Evolutionary conservation across 441 rosid species (phyloP).

Genomic region (Erodium chrysanthum): DNA sequence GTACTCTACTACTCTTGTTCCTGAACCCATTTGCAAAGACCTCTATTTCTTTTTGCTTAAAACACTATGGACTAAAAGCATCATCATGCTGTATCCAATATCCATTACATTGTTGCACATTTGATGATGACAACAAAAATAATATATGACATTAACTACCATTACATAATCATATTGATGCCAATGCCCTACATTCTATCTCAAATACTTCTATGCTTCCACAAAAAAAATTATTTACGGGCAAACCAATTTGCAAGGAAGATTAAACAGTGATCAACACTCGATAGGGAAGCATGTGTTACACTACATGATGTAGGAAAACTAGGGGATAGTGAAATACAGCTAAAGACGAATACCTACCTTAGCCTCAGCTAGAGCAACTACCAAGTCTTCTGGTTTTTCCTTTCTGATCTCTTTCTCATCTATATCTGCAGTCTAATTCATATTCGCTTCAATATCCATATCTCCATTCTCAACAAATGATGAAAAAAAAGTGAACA

Average conservation of each 20-base stretch:
- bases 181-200: too few species aligned
- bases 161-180: too few species aligned
- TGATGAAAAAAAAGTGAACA: background rate
- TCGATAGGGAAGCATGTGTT: too few species aligned
- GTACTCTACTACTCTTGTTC: background rate
- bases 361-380: conserved; percentile 60
- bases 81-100: background rate
- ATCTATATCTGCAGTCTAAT: conserved; percentile 64
- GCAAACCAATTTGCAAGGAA: background rate
- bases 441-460: conserved; percentile 5
- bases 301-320: background rate
- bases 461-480: background rate
- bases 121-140: background rate
- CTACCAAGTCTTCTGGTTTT: conserved; percentile 55
- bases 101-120: background rate
- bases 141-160: too few species aligned
- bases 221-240: background rate
- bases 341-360: conserved; percentile 17
- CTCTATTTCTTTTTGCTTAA: background rate
- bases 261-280: background rate
- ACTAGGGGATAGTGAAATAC: background rate
- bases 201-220: too few species aligned
- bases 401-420: conserved; percentile 51
- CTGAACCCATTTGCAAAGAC: background rate
- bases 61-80: background rate